Percentiles rank a stretch among this genome's conserved stretches.
Conservation (phyloP, 129 eudicot genomes). For the Flaveria linearis region DNA sequence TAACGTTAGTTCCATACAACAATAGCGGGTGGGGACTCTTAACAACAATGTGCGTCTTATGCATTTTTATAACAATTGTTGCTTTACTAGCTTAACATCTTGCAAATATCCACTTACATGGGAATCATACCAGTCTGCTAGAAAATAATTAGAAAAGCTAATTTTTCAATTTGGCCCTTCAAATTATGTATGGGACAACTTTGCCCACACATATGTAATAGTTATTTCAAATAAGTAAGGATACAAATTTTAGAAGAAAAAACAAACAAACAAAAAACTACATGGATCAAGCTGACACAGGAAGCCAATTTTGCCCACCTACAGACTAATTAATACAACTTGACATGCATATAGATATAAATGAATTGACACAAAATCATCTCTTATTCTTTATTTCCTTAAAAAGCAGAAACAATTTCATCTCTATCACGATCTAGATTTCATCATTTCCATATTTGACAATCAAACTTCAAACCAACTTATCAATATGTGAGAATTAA, state of each 20-base stretch:
- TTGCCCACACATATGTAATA: slow-evolving; percentile 2
- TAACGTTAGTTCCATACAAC: background rate
- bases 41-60: slow-evolving; percentile 4
- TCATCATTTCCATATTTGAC: slow-evolving; percentile 13
- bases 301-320: background rate
- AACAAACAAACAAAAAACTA: background rate
- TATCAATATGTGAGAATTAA: slow-evolving; percentile 4
- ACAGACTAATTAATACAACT: slow-evolving; percentile 13
- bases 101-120: slow-evolving; percentile 5
- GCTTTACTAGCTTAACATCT: background rate
- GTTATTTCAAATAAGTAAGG: background rate
- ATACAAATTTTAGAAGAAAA: background rate
- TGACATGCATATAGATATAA: background rate
- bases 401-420: background rate
- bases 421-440: background rate
- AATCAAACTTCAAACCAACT: background rate
- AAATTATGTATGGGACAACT: background rate
- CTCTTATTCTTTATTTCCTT: background rate
- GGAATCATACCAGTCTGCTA: slow-evolving; percentile 12
- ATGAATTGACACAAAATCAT: background rate
- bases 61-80: background rate
- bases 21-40: background rate
- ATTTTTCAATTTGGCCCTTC: slow-evolving; percentile 1
- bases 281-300: slow-evolving; percentile 7
- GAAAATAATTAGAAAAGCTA: background rate